Evolutionary conservation across 306 rosid species (phyloP).

Genomic region (Vicia faba): DNA sequence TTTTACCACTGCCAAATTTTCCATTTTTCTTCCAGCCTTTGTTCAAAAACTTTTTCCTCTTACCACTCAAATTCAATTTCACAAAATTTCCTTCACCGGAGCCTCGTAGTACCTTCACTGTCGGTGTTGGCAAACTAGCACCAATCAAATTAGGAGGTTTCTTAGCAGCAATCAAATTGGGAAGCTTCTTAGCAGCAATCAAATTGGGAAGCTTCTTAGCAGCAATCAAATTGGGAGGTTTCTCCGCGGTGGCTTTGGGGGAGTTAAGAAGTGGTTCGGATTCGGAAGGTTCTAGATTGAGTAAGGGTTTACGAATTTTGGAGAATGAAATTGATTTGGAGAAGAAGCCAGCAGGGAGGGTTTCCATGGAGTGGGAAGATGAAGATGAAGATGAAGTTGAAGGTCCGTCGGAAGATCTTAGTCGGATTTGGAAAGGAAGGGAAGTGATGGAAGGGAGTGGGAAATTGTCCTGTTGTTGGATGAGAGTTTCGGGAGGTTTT

Average conservation of each 20-base stretch:
- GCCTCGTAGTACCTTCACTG: constrained; percentile 48
- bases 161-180: constrained; percentile 66
- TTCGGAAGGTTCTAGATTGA: constrained; percentile 43
- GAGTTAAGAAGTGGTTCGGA: too few relatives aligned
- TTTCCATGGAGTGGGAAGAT: too few relatives aligned
- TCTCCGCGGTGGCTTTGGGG: too few relatives aligned
- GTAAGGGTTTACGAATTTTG: constrained; percentile 52
- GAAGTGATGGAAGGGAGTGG: neutral
- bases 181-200: constrained; percentile 56
- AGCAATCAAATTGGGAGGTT: too few relatives aligned
- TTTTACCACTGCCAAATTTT: constrained; percentile 40
- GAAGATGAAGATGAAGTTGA: constrained; percentile 46
- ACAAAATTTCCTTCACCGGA: constrained; percentile 77
- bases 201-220: constrained; percentile 60
- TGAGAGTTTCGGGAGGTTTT: neutral
- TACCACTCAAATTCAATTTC: constrained; percentile 61
- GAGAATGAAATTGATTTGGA: constrained; percentile 65
- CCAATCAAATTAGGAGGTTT: constrained; percentile 65
- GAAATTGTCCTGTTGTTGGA: neutral
- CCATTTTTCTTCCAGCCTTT: constrained; percentile 46
- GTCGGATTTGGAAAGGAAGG: constrained; percentile 65
- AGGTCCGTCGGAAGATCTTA: constrained; percentile 40
- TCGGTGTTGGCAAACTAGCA: constrained; percentile 50
- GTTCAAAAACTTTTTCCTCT: constrained; percentile 57
- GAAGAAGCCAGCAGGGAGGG: constrained; percentile 64